Base-by-base conservation (phyloP, 2,329 filamentous ascomycete species). In the Apiospora koreana region DNA sequence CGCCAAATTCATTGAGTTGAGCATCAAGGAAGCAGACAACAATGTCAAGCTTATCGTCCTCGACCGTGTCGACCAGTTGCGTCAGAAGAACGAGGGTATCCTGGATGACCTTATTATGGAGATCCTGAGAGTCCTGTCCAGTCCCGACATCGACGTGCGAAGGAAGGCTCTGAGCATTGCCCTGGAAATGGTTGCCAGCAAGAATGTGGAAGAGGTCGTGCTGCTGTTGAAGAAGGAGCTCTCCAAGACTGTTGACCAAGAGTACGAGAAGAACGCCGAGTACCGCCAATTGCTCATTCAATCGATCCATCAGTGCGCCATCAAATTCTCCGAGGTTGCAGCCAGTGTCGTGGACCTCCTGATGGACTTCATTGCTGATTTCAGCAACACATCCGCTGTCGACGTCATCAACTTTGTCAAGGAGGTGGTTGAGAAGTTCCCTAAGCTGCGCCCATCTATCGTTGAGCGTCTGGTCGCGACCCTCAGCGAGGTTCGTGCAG, bases 381-480 rank as follows among this genome's bases (percentile, higher is more conserved):
- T 98, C 81, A 98, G 97, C 86, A 98, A 97, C 79, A 93, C 93
- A 62, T 97, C 95, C 1, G 96, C 96, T 1, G 94, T 99, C 41
- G 96, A 99, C 81, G 95, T 99, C 69, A 98, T 99, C 79, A 95
- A 94, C 69, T 99, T 99, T 79, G 95, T 99, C 73, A 99, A 99
- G 83, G 96, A 99, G 81, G 96, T 99, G 3, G 95, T 98, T 8
- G 96, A 99, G 83, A 97, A 97, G 79, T 99, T 98, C 85, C 96
- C 96, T 9, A 91, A 93, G 76, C 88, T 99, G 70, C 91, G 96
- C 72, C 89, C 91, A 43, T 93, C 93, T 0, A 98, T 99, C 75
- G 92, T 98, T 8, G 90, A 93, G 77, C 92, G 95, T 72, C 86
- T 99, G 21, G 95, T 98, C 8, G 92, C 93, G 18, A 98, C 96